Conservation (phyloP, 306 rosid species). For the Inga oerstediana region DNA sequence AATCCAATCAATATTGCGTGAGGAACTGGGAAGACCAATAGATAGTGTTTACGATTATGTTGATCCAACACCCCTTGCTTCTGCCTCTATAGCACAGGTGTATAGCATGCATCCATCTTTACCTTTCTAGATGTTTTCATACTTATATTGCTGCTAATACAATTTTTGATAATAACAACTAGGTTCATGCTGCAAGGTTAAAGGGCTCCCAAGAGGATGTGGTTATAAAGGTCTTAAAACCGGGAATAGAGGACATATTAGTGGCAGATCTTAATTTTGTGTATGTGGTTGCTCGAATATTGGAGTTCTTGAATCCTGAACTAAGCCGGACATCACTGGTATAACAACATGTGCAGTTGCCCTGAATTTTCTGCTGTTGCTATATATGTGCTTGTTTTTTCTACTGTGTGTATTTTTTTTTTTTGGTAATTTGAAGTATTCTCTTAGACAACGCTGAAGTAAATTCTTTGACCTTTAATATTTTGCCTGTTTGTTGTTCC, state of each 20-base stretch:
- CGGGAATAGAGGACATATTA: slow-evolving; percentile 89
- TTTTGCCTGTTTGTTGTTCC: slow-evolving; percentile 26
- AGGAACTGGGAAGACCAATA: slow-evolving; percentile 81
- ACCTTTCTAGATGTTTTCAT: slow-evolving; percentile 7
- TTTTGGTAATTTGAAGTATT: not conserved
- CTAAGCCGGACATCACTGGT: slow-evolving; percentile 89
- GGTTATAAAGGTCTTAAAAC: slow-evolving; percentile 94
- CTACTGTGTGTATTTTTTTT: slow-evolving; percentile 2
- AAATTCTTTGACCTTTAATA: slow-evolving; percentile 9
- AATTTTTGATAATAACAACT: slow-evolving; percentile 29
- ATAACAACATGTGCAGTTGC: slow-evolving; percentile 30
- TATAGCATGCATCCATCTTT: slow-evolving; percentile 22
- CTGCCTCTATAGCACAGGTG: slow-evolving; percentile 97
- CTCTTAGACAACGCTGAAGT: slow-evolving; percentile 11
- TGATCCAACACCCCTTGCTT: slow-evolving; percentile 87
- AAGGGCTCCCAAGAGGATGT: slow-evolving; percentile 91
- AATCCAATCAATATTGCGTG: slow-evolving; percentile 69
- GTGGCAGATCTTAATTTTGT: slow-evolving; percentile 96
- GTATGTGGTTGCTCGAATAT: slow-evolving; percentile 81
- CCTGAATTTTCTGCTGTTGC: slow-evolving; percentile 10
- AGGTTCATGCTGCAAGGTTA: slow-evolving; percentile 97
- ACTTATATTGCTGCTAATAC: slow-evolving; percentile 24
- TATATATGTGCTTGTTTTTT: slow-evolving; percentile 17
- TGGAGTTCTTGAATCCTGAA: slow-evolving; percentile 96
- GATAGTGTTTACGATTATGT: slow-evolving; percentile 85